These are phyloP conservation scores for Gaultheria prostrata DNA, from an alignment of 148 eudicot species.

Conservation along the genomic window DNA sequence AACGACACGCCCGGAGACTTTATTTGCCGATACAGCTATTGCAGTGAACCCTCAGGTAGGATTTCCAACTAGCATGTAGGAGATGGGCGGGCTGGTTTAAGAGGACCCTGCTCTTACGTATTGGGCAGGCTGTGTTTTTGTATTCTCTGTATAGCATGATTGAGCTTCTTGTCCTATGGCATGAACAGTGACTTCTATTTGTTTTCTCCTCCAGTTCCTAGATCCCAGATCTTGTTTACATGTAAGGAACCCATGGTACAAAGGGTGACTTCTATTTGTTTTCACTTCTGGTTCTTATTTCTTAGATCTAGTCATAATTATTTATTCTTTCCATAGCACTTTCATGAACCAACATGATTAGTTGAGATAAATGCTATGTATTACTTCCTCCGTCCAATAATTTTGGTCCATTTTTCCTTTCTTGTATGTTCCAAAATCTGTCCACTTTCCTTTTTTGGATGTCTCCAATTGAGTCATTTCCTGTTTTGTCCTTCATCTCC, in stretches of 20 bases:
- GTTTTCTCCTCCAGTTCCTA: neutral
- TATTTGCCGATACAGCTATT: constrained; percentile 93
- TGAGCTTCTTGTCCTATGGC: neutral
- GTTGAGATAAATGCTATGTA: neutral
- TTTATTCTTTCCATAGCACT: neutral
- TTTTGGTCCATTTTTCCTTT: too few species aligned
- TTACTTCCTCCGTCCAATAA: too few species aligned
- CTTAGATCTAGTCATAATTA: neutral
- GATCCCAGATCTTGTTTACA: neutral
- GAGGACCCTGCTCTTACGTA: neutral
- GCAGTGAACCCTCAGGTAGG: constrained; percentile 94
- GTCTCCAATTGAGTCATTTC: too few species aligned
- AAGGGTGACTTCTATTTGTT: neutral
- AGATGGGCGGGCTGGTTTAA: neutral
- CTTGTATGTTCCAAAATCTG: too few species aligned
- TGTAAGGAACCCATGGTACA: neutral
- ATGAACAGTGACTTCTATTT: neutral
- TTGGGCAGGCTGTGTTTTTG: neutral
- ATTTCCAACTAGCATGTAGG: neutral
- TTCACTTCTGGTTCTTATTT: neutral
- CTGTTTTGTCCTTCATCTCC: too few species aligned
- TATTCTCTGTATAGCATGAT: neutral
- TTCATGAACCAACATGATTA: neutral
- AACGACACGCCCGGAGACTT: constrained; percentile 95
- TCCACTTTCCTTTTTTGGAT: too few species aligned